Evolutionary conservation across 2,329 filamentous ascomycete genomes (phyloP).

Genomic region (Fusarium graminum): DNA sequence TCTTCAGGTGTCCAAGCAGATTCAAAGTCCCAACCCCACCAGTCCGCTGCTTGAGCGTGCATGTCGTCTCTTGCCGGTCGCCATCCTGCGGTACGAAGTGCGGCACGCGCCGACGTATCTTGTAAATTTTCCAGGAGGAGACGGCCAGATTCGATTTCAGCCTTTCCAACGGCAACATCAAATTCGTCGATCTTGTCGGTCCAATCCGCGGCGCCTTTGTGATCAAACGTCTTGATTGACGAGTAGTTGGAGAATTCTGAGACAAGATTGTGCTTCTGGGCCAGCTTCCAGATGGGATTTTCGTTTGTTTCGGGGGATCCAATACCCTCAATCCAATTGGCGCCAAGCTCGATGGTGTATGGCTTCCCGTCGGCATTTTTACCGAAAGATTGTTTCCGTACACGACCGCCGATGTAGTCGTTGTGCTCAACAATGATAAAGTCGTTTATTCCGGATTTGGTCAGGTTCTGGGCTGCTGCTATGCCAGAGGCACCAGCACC

Average conservation of each 20-base stretch:
- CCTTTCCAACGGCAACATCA: constrained; percentile 59
- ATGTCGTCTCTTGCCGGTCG: constrained; percentile 65
- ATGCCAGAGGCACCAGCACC: constrained; percentile 74
- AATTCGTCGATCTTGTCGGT: constrained; percentile 63
- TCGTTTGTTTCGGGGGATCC: constrained; percentile 53
- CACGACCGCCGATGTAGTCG: constrained; percentile 71
- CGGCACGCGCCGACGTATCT: constrained; percentile 71
- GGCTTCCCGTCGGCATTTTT: constrained; percentile 62
- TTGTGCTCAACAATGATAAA: constrained; percentile 76
- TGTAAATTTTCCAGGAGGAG: constrained; percentile 71
- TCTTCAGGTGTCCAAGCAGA: constrained; percentile 68
- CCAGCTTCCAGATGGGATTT: constrained; percentile 74
- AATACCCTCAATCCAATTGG: constrained; percentile 68
- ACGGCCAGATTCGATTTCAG: constrained; percentile 66
- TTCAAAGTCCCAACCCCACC: constrained; percentile 71
- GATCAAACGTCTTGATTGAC: constrained; percentile 71
- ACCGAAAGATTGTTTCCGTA: constrained; percentile 70
- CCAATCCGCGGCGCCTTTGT: constrained; percentile 67
- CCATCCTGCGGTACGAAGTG: constrained; percentile 72
- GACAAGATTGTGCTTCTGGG: constrained; percentile 68
- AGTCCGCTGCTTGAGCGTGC: constrained; percentile 68
- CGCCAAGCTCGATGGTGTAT: constrained; percentile 73
- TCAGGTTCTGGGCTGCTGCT: constrained; percentile 72
- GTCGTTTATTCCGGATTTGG: constrained; percentile 71
- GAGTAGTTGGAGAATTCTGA: constrained; percentile 71